A percentile compares a stretch with the other conserved stretches of the same genome.
Conservation (phyloP, 805 yeast genomes). For the Candida coquimbonensis region DNA sequence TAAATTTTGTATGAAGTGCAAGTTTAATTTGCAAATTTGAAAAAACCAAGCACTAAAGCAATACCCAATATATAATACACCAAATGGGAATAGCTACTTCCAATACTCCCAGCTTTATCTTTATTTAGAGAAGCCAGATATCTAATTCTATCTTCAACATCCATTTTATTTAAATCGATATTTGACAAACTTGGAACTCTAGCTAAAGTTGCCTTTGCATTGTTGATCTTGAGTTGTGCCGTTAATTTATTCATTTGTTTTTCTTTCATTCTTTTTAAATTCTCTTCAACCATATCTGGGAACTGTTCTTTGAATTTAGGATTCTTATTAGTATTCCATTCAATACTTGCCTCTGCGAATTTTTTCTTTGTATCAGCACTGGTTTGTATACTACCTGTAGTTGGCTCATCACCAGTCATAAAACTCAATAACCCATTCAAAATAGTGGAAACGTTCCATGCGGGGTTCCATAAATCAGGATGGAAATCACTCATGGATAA, state of each 20-base stretch:
- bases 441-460: constrained; percentile 90
- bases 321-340: constrained; percentile 53
- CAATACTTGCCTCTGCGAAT: constrained; percentile 52
- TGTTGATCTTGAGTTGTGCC: background rate
- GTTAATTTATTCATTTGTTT: constrained; percentile 6
- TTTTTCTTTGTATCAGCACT: constrained; percentile 48
- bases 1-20: too few species aligned
- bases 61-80: constrained; percentile 29
- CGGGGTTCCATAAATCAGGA: constrained; percentile 94
- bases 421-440: constrained; percentile 82
- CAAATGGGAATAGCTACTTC: constrained; percentile 9
- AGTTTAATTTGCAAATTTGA: constrained; percentile 12
- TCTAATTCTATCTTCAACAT: constrained; percentile 64
- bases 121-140: constrained; percentile 23
- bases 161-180: constrained; percentile 30
- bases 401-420: constrained; percentile 82
- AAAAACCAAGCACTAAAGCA: constrained; percentile 23
- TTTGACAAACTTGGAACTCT: constrained; percentile 8
- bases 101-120: background rate
- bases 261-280: constrained; percentile 22
- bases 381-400: constrained; percentile 76
- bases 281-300: constrained; percentile 52
- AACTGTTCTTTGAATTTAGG: constrained; percentile 54
- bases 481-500: constrained; percentile 92
- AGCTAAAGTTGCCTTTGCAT: background rate